Conservation (phyloP, 2,329 filamentous ascomycete genomes). For the Fusarium virguliforme region DNA sequence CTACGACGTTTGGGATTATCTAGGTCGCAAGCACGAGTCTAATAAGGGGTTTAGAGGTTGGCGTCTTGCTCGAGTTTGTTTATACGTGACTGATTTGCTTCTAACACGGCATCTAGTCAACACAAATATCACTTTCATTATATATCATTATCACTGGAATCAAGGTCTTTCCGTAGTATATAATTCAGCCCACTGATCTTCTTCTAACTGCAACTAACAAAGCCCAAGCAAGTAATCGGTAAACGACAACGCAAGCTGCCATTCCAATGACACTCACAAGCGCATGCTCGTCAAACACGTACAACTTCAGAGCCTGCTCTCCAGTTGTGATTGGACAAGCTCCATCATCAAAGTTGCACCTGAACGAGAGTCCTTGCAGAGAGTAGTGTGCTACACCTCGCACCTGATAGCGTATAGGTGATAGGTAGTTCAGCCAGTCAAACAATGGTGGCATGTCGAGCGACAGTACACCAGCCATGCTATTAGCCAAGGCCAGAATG, state of each 20-base stretch:
- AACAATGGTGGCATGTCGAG: conserved; percentile 79
- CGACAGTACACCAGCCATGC: conserved; percentile 80
- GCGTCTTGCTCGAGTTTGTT: neutral
- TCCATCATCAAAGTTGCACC: conserved; percentile 72
- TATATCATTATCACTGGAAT: neutral
- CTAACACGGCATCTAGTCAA: neutral
- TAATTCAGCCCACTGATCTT: neutral
- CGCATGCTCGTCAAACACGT: conserved; percentile 75
- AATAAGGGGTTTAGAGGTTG: neutral
- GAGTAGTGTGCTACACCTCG: conserved; percentile 78
- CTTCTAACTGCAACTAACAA: conserved; percentile 68
- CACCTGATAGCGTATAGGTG: conserved; percentile 79
- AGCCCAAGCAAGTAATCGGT: conserved; percentile 75
- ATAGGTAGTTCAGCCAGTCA: conserved; percentile 79
- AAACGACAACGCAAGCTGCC: conserved; percentile 75
- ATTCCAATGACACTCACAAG: conserved; percentile 74
- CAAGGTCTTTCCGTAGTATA: neutral
- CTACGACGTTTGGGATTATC: neutral
- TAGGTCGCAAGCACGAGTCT: neutral
- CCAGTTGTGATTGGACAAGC: conserved; percentile 77
- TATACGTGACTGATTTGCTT: too few relatives aligned
- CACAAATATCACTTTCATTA: neutral
- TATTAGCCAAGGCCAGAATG: conserved; percentile 78
- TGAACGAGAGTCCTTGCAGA: conserved; percentile 73
- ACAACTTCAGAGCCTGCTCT: conserved; percentile 77